Conservation (phyloP, 2,329 filamentous ascomycete genomes). For the Paecilomyces formosus region DNA sequence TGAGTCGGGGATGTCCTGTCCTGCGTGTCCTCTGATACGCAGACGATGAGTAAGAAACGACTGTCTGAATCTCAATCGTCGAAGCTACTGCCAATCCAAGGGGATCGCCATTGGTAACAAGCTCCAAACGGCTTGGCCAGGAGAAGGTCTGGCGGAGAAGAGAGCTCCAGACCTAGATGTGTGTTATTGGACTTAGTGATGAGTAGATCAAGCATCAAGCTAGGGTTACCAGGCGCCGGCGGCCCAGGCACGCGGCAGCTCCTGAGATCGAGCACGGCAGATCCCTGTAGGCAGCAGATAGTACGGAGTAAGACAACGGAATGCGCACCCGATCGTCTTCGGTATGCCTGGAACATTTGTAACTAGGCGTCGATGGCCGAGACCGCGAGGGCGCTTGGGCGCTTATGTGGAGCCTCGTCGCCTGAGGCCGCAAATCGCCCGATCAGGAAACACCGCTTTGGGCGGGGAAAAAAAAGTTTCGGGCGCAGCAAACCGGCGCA, state of each 20-base stretch:
- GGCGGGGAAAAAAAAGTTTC: slow-evolving; percentile 14
- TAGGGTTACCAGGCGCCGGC: neutral
- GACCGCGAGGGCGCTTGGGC: slow-evolving; percentile 11
- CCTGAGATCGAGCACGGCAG: neutral
- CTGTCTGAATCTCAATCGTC: neutral
- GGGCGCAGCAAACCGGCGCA: neutral
- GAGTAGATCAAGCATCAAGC: neutral
- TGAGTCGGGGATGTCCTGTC: neutral
- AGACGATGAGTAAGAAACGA: neutral
- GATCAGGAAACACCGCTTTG: slow-evolving; percentile 14
- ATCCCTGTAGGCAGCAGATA: neutral
- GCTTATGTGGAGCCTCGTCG: slow-evolving; percentile 6
- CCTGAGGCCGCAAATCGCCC: neutral
- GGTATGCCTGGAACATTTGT: neutral
- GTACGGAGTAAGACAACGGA: neutral
- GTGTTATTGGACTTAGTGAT: neutral
- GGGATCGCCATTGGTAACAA: neutral
- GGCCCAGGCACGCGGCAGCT: neutral
- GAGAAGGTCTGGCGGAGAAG: neutral
- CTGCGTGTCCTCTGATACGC: neutral
- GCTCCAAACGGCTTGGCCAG: neutral
- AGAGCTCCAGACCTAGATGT: neutral
- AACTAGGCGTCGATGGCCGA: neutral
- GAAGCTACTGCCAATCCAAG: neutral
- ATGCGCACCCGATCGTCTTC: slow-evolving; percentile 2